phyloP scores from a whole-genome alignment of 305 asterid species.

The Solanum hybrid region DNA sequence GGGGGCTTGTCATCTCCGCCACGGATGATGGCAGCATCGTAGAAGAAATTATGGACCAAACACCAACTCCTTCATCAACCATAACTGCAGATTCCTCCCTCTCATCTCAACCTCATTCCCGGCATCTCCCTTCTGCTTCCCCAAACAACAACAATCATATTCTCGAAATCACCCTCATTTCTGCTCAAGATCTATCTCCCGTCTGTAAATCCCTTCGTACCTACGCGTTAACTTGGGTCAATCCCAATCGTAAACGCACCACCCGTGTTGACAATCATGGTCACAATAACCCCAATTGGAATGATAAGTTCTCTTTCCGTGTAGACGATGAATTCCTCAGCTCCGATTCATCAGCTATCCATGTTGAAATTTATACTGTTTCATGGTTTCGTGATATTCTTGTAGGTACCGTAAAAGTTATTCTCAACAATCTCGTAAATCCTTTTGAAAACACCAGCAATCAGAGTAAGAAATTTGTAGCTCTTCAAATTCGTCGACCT shows the following conservation, averaged over 20 bases:
- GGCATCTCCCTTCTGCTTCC: neutral
- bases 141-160: neutral
- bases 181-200: constrained; percentile 24
- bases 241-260: constrained; percentile 15
- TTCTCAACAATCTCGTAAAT: constrained; percentile 11
- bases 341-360: constrained; percentile 12
- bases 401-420: constrained; percentile 20
- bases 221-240: constrained; percentile 19
- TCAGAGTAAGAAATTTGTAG: neutral
- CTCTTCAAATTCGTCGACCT: constrained; percentile 45
- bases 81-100: neutral
- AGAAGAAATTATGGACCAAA: constrained; percentile 1
- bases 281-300: constrained; percentile 22
- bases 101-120: neutral
- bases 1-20: neutral
- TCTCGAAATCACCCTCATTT: constrained; percentile 19
- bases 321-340: constrained; percentile 12
- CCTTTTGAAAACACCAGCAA: neutral
- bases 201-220: constrained; percentile 26
- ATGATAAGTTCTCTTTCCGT: constrained; percentile 12
- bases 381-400: constrained; percentile 25
- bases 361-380: constrained; percentile 20
- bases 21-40: neutral
- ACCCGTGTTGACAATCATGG: constrained; percentile 14
- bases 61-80: neutral